A percentile compares a stretch with the other conserved stretches of the same genome.
phyloP scores from a whole-genome alignment of 805 yeast genomes.

The Saccharomycopsis sp. region DNA sequence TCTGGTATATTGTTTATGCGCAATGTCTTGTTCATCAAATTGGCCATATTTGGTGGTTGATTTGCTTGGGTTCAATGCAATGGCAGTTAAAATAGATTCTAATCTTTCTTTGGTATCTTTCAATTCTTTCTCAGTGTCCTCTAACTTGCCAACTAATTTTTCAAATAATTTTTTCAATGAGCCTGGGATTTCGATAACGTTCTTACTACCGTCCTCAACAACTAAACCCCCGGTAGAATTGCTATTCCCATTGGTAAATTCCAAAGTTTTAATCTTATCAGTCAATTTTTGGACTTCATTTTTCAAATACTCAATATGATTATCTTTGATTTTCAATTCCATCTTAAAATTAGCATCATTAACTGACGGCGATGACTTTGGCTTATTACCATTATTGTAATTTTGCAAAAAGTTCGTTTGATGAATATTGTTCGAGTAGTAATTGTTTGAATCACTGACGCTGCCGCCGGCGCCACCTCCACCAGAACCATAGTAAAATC shows the following conservation, averaged over 20 bases:
- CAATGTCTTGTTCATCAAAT: slow-evolving; percentile 66
- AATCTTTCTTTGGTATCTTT: slow-evolving; percentile 55
- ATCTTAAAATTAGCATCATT: slow-evolving; percentile 33
- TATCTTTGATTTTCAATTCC: slow-evolving; percentile 50
- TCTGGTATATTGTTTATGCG: slow-evolving; percentile 64
- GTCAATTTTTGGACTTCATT: slow-evolving; percentile 36
- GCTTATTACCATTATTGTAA: not conserved
- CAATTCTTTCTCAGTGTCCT: slow-evolving; percentile 43
- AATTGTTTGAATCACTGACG: not conserved
- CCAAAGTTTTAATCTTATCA: slow-evolving; percentile 28
- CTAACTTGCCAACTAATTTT: slow-evolving; percentile 41
- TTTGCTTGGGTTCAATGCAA: slow-evolving; percentile 44
- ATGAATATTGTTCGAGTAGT: not conserved
- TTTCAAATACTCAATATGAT: slow-evolving; percentile 40
- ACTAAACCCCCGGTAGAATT: slow-evolving; percentile 11
- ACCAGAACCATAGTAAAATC: not conserved
- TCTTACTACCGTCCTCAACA: slow-evolving; percentile 5
- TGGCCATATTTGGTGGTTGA: slow-evolving; percentile 45
- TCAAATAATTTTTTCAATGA: slow-evolving; percentile 41
- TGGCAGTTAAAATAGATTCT: slow-evolving; percentile 55
- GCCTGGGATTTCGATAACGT: slow-evolving; percentile 33
- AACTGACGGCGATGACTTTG: not conserved
- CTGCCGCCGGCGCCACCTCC: not conserved
- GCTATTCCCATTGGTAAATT: slow-evolving; percentile 12
- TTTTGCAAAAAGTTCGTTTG: not conserved